A percentile compares a stretch with the other conserved stretches of the same genome.
phyloP scores from a whole-genome alignment of 148 eudicot species.

The Spergularia bocconei region DNA sequence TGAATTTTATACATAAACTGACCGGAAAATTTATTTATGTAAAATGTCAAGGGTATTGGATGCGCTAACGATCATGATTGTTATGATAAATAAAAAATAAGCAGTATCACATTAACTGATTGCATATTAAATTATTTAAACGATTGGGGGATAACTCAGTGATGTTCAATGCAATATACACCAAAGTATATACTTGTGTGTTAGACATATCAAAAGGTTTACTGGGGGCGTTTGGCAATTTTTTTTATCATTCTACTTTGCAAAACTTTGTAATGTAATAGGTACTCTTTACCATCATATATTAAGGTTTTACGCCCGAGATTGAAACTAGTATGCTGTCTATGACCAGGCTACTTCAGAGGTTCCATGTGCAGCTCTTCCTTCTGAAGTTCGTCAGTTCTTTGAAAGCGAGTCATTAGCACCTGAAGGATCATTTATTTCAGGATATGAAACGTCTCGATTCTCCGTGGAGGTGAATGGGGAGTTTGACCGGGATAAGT shows the following conservation, averaged over 20 bases:
- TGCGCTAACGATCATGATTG: background rate
- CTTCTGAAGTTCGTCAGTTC: constrained; percentile 54
- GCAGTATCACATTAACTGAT: background rate
- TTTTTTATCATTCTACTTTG: no score
- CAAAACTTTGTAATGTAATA: no score
- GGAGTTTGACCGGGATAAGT: constrained; percentile 45
- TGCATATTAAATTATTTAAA: background rate
- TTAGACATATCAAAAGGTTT: no score
- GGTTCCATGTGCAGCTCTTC: constrained; percentile 57
- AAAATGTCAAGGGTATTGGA: no score
- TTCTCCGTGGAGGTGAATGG: constrained; percentile 60
- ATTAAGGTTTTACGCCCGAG: background rate
- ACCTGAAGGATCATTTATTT: constrained; percentile 33
- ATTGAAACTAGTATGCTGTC: constrained; percentile 17
- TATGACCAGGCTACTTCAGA: constrained; percentile 81
- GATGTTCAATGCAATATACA: background rate
- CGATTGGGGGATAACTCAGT: background rate
- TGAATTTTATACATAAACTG: no score
- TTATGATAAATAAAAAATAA: background rate
- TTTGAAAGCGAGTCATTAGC: constrained; percentile 43
- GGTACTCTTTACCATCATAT: background rate
- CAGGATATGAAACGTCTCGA: constrained; percentile 43
- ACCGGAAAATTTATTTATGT: no score
- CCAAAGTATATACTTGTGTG: background rate
- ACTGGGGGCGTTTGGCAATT: no score